These are phyloP conservation scores for Histomonas meleagridis DNA, from an alignment of 208 protist species.

Conservation along the genomic window DNA sequence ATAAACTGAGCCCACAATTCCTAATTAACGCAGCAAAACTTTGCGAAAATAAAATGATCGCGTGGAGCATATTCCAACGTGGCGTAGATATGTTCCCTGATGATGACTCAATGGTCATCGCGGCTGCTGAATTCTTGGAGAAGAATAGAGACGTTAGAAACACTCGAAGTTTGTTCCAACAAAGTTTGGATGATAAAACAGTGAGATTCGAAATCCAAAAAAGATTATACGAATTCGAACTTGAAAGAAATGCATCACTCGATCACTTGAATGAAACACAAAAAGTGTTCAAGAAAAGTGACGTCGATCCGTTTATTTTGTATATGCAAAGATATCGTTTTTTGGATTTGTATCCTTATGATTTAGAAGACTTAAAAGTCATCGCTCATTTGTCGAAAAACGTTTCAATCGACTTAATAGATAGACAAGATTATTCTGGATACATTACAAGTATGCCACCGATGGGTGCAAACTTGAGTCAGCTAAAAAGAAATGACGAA, in stretches of 20 bases:
- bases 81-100: neutral
- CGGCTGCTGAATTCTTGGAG: constrained; percentile 5
- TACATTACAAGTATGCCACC: no score
- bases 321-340: constrained; percentile 26
- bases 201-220: neutral
- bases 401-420: neutral
- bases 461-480: no score
- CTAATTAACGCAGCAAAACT: neutral
- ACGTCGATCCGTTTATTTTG: neutral
- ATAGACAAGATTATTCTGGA: no score
- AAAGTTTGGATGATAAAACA: neutral
- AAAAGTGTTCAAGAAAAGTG: neutral
- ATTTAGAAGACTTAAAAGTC: neutral
- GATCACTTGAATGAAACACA: constrained; percentile 33
- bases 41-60: neutral
- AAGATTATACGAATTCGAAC: neutral
- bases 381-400: neutral
- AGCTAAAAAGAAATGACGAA: neutral
- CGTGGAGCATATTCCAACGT: neutral
- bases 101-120: neutral
- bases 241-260: neutral
- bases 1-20: neutral
- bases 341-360: neutral
- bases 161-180: neutral
- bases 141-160: constrained; percentile 1